phyloP scores from a whole-genome alignment of 352 stramenopile genomes.

The Globisporangium paddicum region DNA sequence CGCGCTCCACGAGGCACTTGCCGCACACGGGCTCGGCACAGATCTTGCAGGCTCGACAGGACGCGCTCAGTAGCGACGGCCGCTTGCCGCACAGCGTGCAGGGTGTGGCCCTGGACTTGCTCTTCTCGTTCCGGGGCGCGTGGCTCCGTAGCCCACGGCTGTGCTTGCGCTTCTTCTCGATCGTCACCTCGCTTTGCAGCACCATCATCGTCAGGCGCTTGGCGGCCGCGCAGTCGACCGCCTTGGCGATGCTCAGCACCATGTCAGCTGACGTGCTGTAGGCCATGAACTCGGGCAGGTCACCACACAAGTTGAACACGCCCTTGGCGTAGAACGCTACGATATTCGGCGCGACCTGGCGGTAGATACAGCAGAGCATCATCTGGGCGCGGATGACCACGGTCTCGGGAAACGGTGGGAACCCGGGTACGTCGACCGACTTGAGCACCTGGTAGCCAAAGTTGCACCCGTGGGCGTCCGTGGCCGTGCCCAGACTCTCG shows the following conservation, averaged over 20 bases:
- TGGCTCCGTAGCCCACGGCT: not conserved
- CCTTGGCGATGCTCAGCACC: conserved; percentile 12
- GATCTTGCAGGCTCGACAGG: conserved; percentile 30
- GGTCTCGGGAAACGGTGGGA: not conserved
- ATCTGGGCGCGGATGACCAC: conserved; percentile 7
- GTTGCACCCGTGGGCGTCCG: conserved; percentile 24
- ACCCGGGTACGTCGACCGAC: conserved; percentile 1
- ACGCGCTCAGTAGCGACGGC: conserved; percentile 21
- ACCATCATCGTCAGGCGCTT: conserved; percentile 25
- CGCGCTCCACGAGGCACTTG: conserved; percentile 47
- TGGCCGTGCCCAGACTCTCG: conserved; percentile 34
- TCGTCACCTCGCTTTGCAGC: conserved; percentile 8
- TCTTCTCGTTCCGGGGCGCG: not conserved
- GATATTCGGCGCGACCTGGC: conserved; percentile 5
- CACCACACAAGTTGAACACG: conserved; percentile 10
- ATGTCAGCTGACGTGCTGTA: conserved; percentile 7
- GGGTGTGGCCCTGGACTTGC: not conserved
- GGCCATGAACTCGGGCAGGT: conserved; percentile 7
- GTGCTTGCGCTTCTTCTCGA: not conserved
- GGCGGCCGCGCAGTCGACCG: conserved; percentile 10
- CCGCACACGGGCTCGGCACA: conserved; percentile 33
- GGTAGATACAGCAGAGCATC: conserved; percentile 12
- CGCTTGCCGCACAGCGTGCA: conserved; percentile 15
- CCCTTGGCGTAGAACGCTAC: conserved; percentile 5
- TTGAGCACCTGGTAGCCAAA: conserved; percentile 26